phyloP scores from a whole-genome alignment of 495 filamentous ascomycete genomes.

The Elaphomyces granulatus region DNA sequence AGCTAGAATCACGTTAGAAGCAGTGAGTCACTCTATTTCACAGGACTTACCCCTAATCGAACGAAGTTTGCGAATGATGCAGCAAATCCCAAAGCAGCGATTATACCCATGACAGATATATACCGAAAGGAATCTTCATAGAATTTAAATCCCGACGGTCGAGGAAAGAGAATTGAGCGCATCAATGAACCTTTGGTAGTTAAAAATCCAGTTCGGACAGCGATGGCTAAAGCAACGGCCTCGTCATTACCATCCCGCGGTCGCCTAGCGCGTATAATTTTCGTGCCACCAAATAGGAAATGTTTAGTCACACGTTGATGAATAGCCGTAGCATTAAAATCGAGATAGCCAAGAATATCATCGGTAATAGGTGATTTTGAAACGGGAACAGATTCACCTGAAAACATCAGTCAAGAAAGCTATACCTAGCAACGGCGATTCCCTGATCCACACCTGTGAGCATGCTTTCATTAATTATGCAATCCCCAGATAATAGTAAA shows the following conservation, averaged over 20 bases:
- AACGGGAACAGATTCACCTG: constrained; percentile 91
- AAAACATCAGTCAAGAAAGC: background rate
- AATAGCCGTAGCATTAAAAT: constrained; percentile 64
- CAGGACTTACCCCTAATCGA: constrained; percentile 44
- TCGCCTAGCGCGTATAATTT: constrained; percentile 77
- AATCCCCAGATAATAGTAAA: constrained; percentile 81
- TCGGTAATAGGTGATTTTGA: constrained; percentile 83
- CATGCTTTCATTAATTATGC: constrained; percentile 99
- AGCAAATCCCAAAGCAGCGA: constrained; percentile 76
- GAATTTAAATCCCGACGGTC: constrained; percentile 95
- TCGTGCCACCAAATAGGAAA: constrained; percentile 89
- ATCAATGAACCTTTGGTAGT: constrained; percentile 95
- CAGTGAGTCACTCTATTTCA: background rate
- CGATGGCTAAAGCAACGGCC: constrained; percentile 81
- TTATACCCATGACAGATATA: constrained; percentile 90
- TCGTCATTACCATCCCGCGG: constrained; percentile 74
- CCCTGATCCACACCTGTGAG: constrained; percentile 52
- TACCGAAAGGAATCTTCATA: constrained; percentile 97
- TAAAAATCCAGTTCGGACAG: constrained; percentile 87
- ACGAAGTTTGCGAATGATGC: constrained; percentile 90
- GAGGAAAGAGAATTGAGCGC: constrained; percentile 97
- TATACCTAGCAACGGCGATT: background rate
- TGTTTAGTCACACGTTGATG: constrained; percentile 68
- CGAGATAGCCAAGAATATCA: constrained; percentile 56
- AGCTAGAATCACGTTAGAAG: constrained; percentile 27